phyloP scores from a whole-genome alignment of 164 flowering plant genomes.

The Vitis riparia region DNA sequence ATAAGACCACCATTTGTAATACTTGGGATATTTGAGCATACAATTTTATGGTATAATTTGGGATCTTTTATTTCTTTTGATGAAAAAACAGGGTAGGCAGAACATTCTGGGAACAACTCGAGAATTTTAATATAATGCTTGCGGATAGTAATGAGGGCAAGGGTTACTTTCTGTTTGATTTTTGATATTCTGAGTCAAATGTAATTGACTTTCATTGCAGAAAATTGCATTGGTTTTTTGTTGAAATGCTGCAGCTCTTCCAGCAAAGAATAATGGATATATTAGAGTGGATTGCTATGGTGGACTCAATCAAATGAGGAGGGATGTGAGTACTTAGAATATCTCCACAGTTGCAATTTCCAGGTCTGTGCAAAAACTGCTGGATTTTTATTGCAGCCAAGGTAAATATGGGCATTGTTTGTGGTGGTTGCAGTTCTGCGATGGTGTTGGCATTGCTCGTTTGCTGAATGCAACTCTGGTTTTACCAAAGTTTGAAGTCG shows the following conservation, averaged over 20 bases:
- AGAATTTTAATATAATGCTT: background rate
- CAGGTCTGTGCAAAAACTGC: background rate
- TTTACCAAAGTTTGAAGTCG: conserved; percentile 92
- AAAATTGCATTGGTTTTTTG: conserved; percentile 83
- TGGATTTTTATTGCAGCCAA: background rate
- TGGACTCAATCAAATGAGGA: conserved; percentile 98
- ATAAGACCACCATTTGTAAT: too few relatives aligned
- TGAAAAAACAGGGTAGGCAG: background rate
- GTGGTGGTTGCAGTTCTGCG: conserved; percentile 70
- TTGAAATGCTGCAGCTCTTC: conserved; percentile 97
- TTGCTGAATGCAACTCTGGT: conserved; percentile 91
- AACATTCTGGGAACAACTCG: background rate
- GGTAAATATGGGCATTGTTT: background rate
- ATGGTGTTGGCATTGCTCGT: conserved; percentile 98
- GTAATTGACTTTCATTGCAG: conserved; percentile 79
- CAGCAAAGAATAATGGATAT: conserved; percentile 73
- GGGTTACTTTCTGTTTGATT: conserved; percentile 9
- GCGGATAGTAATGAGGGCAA: background rate
- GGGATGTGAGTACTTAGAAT: conserved; percentile 64
- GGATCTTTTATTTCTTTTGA: background rate
- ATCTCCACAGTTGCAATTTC: background rate
- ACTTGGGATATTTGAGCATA: background rate
- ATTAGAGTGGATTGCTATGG: conserved; percentile 97
- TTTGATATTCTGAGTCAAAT: conserved; percentile 33
- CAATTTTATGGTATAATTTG: background rate